These are phyloP conservation scores for Schizochytrium sp. DNA, from an alignment of 108 stramenopile genomes.

Conservation along the genomic window DNA sequence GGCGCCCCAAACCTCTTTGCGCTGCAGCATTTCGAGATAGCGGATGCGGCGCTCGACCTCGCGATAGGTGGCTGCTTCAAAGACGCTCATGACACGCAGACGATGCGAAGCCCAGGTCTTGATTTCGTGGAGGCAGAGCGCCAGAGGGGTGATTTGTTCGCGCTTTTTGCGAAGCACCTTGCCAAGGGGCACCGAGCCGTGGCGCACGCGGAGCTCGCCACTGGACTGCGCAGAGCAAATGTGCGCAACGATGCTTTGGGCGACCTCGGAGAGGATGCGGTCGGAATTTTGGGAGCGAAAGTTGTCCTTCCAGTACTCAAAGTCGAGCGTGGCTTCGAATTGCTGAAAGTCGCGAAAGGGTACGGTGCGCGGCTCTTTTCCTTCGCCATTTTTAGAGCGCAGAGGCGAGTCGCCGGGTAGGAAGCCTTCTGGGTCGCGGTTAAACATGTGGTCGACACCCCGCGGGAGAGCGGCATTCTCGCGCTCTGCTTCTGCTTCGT, in stretches of 20 bases:
- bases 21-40: not conserved
- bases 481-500: not conserved
- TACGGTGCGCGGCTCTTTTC: not conserved
- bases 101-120: not conserved
- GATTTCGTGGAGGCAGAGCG: not conserved
- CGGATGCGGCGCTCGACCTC: not conserved
- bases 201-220: not conserved
- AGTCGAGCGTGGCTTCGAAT: not conserved
- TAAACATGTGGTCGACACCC: too few relatives aligned
- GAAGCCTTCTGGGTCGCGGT: not conserved
- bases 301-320: constrained; percentile 10
- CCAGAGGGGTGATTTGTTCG: not conserved
- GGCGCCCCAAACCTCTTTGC: constrained; percentile 14
- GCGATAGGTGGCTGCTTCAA: not conserved
- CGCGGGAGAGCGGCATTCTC: too few relatives aligned
- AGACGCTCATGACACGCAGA: not conserved
- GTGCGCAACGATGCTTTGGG: not conserved
- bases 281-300: not conserved
- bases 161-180: not conserved
- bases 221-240: constrained; percentile 7
- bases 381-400: not conserved
- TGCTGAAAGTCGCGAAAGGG: not conserved
- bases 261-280: not conserved
- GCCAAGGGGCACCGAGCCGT: not conserved
- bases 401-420: not conserved